Conservation (phyloP, 176 grass and related monocot genomes). For the Triticum aestivum region IWGSC_CS_RefSeq_v2.1 NC_057802.1:136370330-136370829, state of each 20-base stretch:
- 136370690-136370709: constrained; percentile 1
- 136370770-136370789: neutral
- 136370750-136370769: neutral
- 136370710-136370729: neutral
- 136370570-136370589: neutral
- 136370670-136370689: neutral
- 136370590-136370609: neutral
- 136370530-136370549: neutral
- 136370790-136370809: neutral
- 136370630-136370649: neutral
- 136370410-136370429: neutral
- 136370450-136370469: neutral
- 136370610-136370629: neutral
- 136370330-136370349: neutral
- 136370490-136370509: neutral
- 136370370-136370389: neutral
- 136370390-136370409: neutral
- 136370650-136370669: neutral
- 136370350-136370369: neutral
- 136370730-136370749: neutral
- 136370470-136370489: neutral
- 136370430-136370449: neutral
- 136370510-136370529: constrained; percentile 14
- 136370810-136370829: neutral
- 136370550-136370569: neutral